Conservation (phyloP, 2,329 filamentous ascomycete genomes). For the Dissoconium aciculare region DNA sequence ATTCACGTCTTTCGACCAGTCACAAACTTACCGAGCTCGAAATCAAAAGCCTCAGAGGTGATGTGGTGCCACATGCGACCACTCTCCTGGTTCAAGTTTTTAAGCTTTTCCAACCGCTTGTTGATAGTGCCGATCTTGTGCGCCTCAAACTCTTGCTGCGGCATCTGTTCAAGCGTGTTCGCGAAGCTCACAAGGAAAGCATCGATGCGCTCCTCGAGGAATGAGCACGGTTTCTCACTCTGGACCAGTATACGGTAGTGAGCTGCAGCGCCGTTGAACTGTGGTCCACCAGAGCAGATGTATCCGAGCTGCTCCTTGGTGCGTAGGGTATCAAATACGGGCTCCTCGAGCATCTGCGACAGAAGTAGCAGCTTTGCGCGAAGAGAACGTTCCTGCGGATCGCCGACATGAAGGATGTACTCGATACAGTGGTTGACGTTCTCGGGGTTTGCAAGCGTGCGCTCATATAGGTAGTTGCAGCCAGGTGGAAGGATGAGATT, state of each 20-base stretch:
- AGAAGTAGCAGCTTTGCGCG: slow-evolving; percentile 68
- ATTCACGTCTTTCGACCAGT: too few relatives aligned
- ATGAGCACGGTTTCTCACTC: slow-evolving; percentile 71
- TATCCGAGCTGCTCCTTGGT: slow-evolving; percentile 98
- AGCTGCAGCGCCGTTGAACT: slow-evolving; percentile 55
- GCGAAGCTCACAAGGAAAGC: slow-evolving; percentile 59
- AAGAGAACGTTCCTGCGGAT: slow-evolving; percentile 44
- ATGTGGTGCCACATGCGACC: slow-evolving; percentile 75
- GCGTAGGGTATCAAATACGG: slow-evolving; percentile 81
- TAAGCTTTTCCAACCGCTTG: slow-evolving; percentile 76
- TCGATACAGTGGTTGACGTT: slow-evolving; percentile 54
- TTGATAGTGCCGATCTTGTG: slow-evolving; percentile 83
- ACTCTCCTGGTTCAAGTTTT: slow-evolving; percentile 79
- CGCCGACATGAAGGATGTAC: slow-evolving; percentile 31
- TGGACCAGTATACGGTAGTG: slow-evolving; percentile 86
- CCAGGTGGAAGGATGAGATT: slow-evolving; percentile 65
- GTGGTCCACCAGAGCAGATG: slow-evolving; percentile 73
- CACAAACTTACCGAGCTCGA: slow-evolving; percentile 54
- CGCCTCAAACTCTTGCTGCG: slow-evolving; percentile 67
- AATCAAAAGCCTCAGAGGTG: slow-evolving; percentile 74
- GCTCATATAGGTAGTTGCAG: slow-evolving; percentile 70
- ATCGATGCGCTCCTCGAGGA: slow-evolving; percentile 77
- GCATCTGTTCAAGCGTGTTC: slow-evolving; percentile 57
- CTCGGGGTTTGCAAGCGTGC: slow-evolving; percentile 64
- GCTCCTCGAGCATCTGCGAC: slow-evolving; percentile 83